Evolutionary conservation across 495 filamentous ascomycete genomes (phyloP).

Genomic region (Darksidea phi): DNA sequence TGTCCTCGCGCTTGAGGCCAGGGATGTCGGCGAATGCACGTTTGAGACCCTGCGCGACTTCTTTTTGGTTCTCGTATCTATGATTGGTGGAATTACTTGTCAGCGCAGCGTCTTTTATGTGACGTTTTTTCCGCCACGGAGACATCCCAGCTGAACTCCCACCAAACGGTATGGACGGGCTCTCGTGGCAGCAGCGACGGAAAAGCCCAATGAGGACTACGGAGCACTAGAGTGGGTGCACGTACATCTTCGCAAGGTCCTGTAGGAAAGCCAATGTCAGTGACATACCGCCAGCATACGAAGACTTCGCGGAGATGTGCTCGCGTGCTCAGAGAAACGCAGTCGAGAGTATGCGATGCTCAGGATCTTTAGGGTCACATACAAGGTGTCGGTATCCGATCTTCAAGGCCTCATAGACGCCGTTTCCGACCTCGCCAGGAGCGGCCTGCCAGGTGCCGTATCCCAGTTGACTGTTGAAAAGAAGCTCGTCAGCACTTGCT

Average conservation of each 20-base stretch:
- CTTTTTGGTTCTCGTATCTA: conserved; percentile 52
- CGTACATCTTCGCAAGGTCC: conserved; percentile 8
- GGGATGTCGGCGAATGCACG: conserved; percentile 48
- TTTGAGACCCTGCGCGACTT: conserved; percentile 51
- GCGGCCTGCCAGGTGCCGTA: conserved; percentile 59
- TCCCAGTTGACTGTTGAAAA: conserved; percentile 41
- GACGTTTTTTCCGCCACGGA: background rate
- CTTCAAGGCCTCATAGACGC: conserved; percentile 55
- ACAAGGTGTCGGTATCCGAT: conserved; percentile 55
- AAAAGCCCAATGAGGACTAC: too few species aligned
- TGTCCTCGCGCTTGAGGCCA: conserved; percentile 54
- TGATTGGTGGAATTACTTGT: conserved; percentile 22
- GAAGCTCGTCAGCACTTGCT: background rate
- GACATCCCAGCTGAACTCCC: too few species aligned
- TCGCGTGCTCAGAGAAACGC: too few species aligned
- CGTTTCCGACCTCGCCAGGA: conserved; percentile 54
- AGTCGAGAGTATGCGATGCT: too few species aligned
- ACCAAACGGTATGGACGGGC: too few species aligned
- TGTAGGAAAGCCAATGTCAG: too few species aligned
- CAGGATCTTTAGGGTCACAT: too few species aligned
- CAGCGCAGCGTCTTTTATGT: background rate
- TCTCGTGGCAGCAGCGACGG: too few species aligned
- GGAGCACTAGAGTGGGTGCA: too few species aligned
- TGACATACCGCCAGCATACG: too few species aligned
- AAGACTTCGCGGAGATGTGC: too few species aligned